These are phyloP conservation scores for Sporisorium sorghi DNA, from an alignment of 1,284 basidiomycete species.

Conservation along the genomic window DNA sequence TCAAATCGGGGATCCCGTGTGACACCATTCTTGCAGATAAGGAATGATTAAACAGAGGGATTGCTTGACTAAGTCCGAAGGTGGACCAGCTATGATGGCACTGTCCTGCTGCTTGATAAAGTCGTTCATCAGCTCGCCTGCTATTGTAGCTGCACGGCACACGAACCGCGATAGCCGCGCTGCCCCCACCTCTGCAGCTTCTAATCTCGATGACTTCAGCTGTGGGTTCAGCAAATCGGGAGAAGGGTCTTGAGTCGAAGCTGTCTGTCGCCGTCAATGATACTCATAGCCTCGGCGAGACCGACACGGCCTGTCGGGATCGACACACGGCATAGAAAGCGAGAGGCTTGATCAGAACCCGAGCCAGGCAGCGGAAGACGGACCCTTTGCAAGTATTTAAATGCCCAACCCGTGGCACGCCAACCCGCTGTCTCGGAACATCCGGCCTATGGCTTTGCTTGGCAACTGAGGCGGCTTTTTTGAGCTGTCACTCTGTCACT, in stretches of 20 bases:
- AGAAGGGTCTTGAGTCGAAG: constrained; percentile 1
- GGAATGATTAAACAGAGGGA: neutral
- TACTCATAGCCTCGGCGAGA: neutral
- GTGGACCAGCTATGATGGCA: too few species aligned
- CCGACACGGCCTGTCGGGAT: neutral
- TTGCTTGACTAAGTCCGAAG: too few species aligned
- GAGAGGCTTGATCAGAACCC: too few species aligned
- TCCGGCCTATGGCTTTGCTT: neutral
- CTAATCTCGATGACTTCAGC: constrained; percentile 5
- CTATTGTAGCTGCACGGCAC: too few species aligned
- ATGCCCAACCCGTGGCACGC: too few species aligned
- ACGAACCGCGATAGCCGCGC: neutral
- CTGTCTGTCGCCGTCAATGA: neutral
- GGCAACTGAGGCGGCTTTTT: neutral
- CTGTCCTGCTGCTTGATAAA: too few species aligned
- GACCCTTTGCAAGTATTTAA: too few species aligned
- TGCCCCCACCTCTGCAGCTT: neutral
- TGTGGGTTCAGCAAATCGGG: neutral
- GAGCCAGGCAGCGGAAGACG: too few species aligned
- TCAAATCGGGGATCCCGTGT: too few species aligned
- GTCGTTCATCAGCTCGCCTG: too few species aligned
- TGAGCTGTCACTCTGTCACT: neutral
- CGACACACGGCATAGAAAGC: too few species aligned
- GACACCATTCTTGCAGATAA: neutral
- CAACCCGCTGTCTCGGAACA: neutral